Evolutionary conservation across 345 rosid genomes (phyloP), one percentile per base, ranked within the genome.

Genomic region (rapeseed (Brassica napus)): DNA sequence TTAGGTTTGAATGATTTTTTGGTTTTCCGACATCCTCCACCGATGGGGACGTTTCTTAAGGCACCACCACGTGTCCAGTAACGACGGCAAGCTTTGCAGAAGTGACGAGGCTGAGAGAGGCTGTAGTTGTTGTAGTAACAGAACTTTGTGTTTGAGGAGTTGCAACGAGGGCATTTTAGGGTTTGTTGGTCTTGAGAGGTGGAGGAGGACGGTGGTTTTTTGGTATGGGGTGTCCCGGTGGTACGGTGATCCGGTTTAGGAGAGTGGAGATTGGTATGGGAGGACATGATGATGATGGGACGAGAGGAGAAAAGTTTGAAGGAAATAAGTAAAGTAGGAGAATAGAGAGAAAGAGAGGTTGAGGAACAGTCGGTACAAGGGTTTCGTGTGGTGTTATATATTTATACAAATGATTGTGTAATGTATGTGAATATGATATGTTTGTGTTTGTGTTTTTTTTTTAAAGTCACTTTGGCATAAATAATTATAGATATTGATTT

Each of bases 71-170:
- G 88, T 21, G 97, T 92, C 97, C 97, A 92, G 86, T 92, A 92
- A 71, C 97, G 84, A 18, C 95, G 78, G 28, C 97, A 92, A 37
- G 93, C 84, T 87, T 92, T 92, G 86, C 97, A 92, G 78, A 92
- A 92, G 87, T 92, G 91, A 62, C 97, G 86, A 5, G 97, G 97
- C 74, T 92, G 97, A 15, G 88, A 80, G 62, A 92, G 92, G 83
- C 92, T 90, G 89, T 92, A 92, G 84, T 92, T 92, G 89, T 92
- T 92, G 91, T 88, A 92, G 88, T 92, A 92, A 81, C 97, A 90
- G 90, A 90, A 90, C 82, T 90, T 92, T 65, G 97, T 92, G 89
- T 90, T 92, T 68, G 92, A 83, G 0, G 97, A 92, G 87, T 90
- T 94, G 63, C 97, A 92, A 31, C 97, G 83, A 2, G 97, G 97